Conservation (phyloP, 148 eudicot genomes). For the Polygonum maritimum region DNA sequence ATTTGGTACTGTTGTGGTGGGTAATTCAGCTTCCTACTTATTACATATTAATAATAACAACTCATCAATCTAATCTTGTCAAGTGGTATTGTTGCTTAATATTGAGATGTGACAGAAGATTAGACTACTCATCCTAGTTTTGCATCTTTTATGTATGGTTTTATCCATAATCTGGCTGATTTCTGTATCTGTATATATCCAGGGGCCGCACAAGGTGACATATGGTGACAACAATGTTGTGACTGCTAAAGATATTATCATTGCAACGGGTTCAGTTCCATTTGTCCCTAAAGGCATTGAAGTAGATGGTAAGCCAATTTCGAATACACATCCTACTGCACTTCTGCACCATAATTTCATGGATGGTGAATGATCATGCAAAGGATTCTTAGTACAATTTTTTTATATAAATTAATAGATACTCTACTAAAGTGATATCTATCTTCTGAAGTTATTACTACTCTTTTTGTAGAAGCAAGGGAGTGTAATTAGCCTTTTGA, state of each 20-base stretch:
- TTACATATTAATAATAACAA: not conserved
- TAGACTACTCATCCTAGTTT: not conserved
- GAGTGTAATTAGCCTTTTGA: not conserved
- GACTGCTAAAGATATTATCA: constrained; percentile 87
- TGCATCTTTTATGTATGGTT: not conserved
- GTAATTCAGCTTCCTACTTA: constrained; percentile 11
- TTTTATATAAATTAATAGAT: too few relatives aligned
- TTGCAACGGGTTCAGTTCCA: constrained; percentile 97
- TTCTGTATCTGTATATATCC: constrained; percentile 12
- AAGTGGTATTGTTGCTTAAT: not conserved
- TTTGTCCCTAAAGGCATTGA: constrained; percentile 96
- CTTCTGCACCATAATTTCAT: not conserved
- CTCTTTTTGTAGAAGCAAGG: not conserved
- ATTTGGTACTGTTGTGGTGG: constrained; percentile 74
- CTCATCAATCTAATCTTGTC: not conserved
- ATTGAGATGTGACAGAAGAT: not conserved
- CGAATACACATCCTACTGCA: not conserved
- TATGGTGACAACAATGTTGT: constrained; percentile 55
- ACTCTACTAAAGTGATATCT: not conserved
- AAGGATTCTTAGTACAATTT: too few relatives aligned
- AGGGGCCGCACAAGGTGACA: constrained; percentile 93
- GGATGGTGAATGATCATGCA: too few relatives aligned
- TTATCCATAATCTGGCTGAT: not conserved
- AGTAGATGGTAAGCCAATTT: constrained; percentile 71
- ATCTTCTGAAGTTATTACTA: not conserved